Conservation (phyloP, 2,329 filamentous ascomycete species). For the Xylaria sp. region DNA sequence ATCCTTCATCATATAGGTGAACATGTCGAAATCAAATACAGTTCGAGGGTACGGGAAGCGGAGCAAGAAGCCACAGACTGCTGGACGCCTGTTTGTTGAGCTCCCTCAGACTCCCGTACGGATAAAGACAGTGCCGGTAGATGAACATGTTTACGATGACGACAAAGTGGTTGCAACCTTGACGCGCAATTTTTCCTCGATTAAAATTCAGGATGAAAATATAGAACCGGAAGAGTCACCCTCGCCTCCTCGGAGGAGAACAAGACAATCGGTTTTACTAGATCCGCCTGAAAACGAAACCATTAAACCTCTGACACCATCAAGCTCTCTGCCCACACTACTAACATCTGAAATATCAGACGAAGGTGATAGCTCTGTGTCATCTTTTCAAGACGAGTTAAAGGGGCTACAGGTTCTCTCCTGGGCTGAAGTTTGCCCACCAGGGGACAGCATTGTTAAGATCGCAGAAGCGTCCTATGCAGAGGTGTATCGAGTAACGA, state of each 20-base stretch:
- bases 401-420: slow-evolving; percentile 56
- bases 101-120: slow-evolving; percentile 62
- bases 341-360: slow-evolving; percentile 30
- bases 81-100: slow-evolving; percentile 62
- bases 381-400: slow-evolving; percentile 25
- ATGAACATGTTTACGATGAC: slow-evolving; percentile 35
- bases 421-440: slow-evolving; percentile 68
- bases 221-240: slow-evolving; percentile 28
- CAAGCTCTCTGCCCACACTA: slow-evolving; percentile 13
- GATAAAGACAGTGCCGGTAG: slow-evolving; percentile 25
- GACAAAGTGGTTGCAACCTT: slow-evolving; percentile 48
- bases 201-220: slow-evolving; percentile 45
- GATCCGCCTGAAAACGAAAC: slow-evolving; percentile 32
- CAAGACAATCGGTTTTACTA: slow-evolving; percentile 34
- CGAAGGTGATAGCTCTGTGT: neutral
- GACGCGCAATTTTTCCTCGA: slow-evolving; percentile 47
- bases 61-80: slow-evolving; percentile 57
- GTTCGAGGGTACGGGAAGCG: slow-evolving; percentile 63
- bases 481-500: slow-evolving; percentile 72
- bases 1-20: slow-evolving; percentile 33
- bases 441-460: slow-evolving; percentile 65
- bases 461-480: slow-evolving; percentile 75
- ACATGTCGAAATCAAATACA: slow-evolving; percentile 58
- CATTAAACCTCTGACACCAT: slow-evolving; percentile 31
- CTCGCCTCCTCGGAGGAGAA: slow-evolving; percentile 39